Base-by-base conservation (phyloP, 352 stramenopile species). In the Phytophthora pluvialis region DNA sequence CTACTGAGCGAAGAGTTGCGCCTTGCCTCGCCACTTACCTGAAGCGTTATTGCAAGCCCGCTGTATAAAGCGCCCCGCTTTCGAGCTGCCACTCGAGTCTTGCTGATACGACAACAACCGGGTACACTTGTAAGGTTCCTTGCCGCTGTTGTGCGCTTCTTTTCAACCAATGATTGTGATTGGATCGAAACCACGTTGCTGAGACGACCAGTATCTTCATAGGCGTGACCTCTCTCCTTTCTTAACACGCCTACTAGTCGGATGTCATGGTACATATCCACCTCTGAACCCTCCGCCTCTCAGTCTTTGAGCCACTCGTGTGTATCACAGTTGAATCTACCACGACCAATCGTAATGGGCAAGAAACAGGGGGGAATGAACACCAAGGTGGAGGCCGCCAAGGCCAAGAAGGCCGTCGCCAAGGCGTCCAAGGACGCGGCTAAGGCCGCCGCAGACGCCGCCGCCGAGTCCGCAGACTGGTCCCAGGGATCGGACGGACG, bases 331-430 rank as follows among this genome's bases (percentile, higher is more conserved):
- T 45, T 54, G n/a, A 32, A 51, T 64, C 16, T 57, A 45, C 28
- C 54, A 52, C 36, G 29, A 72, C 60, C 65, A 72, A 56, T 55
- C 57, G 54, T 31, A 4, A 81, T 79, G 70, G 73, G 32, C 32
- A 82, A 81, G 57, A 91, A 89, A 70, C 79, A 79, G 36, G 60
- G 73, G 49, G 73, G 76, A 21, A 48, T 65, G 26, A 93, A 93
- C 77, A 83, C 77, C 25, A 93, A 93, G 72, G 84, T 90, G 26
- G 84, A 89, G 65, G 84, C 80, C 15, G 84, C 75, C 16, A 91
- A 91, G 64, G 80, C 81, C 57, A 83, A 83, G 70, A 93, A 93
- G 64, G 83, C 83, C 8, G 70, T 48, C 11, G 64, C 70, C 32
- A 80, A 87, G 51, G 74, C 80, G 3, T 64, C 62, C 4, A 93